Percentiles rank a stretch among this genome's conserved stretches.
Conservation (phyloP, 2,329 filamentous ascomycete genomes). For the Hypoxylon sp. region DNA sequence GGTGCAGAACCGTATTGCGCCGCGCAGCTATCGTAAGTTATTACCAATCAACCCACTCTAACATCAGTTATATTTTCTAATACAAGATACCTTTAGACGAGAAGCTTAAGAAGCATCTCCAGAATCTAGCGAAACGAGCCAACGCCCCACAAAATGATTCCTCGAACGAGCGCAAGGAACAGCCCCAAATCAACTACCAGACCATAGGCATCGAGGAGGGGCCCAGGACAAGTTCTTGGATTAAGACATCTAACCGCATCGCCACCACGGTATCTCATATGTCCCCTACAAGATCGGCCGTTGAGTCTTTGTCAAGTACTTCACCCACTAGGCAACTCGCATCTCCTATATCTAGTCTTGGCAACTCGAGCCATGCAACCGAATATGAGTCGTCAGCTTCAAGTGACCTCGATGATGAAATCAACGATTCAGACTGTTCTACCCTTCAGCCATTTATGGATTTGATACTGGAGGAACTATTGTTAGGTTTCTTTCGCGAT, state of each 20-base stretch:
- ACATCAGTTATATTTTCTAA: too few relatives aligned
- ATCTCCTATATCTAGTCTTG: neutral
- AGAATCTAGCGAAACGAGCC: too few relatives aligned
- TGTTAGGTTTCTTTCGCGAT: neutral
- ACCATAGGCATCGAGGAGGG: too few relatives aligned
- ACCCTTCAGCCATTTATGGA: neutral
- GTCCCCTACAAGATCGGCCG: neutral
- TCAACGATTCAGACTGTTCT: neutral
- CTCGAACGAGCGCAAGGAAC: too few relatives aligned
- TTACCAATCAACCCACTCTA: too few relatives aligned
- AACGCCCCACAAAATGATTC: too few relatives aligned
- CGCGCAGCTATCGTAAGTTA: too few relatives aligned
- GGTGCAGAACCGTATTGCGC: too few relatives aligned
- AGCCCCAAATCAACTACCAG: too few relatives aligned
- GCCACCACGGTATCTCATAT: neutral
- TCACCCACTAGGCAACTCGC: neutral
- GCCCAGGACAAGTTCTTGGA: neutral
- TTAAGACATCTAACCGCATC: neutral
- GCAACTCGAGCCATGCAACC: neutral
- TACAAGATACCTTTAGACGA: too few relatives aligned
- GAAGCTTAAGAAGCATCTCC: too few relatives aligned
- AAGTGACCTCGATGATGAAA: slow-evolving; percentile 15
- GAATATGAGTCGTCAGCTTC: slow-evolving; percentile 13
- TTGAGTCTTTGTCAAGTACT: neutral
- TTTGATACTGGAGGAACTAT: neutral